phyloP scores from a whole-genome alignment of 495 filamentous ascomycete genomes.

The Zalerion maritima region DNA sequence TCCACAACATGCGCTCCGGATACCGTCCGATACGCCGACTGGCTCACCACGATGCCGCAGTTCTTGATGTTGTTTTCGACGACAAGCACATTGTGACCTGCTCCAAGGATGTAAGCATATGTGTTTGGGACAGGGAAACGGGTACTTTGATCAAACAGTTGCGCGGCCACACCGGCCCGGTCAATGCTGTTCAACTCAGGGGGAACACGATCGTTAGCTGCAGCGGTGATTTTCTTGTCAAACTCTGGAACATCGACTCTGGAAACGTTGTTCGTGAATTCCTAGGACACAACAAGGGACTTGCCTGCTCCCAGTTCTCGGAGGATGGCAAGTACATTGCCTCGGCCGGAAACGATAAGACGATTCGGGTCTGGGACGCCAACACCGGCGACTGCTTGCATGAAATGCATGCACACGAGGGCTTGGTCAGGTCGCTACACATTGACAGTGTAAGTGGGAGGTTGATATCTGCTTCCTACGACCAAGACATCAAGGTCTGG shows the following conservation, averaged over 20 bases:
- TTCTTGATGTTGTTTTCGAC: slow-evolving; percentile 87
- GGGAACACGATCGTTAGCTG: slow-evolving; percentile 84
- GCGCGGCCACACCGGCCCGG: slow-evolving; percentile 71
- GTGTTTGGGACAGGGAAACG: slow-evolving; percentile 79
- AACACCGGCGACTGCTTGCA: slow-evolving; percentile 72
- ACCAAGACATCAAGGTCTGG: slow-evolving; percentile 84
- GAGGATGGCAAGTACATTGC: slow-evolving; percentile 80
- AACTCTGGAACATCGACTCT: slow-evolving; percentile 83
- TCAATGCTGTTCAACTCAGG: slow-evolving; percentile 89
- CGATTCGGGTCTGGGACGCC: slow-evolving; percentile 89
- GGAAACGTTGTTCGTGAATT: slow-evolving; percentile 82
- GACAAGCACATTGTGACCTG: slow-evolving; percentile 85
- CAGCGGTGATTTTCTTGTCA: slow-evolving; percentile 81
- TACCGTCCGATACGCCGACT: slow-evolving; percentile 71
- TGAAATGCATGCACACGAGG: slow-evolving; percentile 61
- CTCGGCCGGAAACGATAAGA: slow-evolving; percentile 83
- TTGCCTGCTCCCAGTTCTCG: slow-evolving; percentile 90
- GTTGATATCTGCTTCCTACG: slow-evolving; percentile 83
- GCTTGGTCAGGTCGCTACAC: slow-evolving; percentile 75
- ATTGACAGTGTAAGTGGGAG: slow-evolving; percentile 71
- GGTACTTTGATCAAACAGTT: slow-evolving; percentile 59
- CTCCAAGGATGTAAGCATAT: slow-evolving; percentile 84
- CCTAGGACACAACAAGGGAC: slow-evolving; percentile 66
- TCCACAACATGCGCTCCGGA: slow-evolving; percentile 66
- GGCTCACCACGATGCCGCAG: slow-evolving; percentile 62